A percentile compares a stretch with the other conserved stretches of the same genome.
These are phyloP conservation scores for Auriscalpium microsporum DNA, from an alignment of 768 basidiomycete genomes.

Conservation along the genomic window DNA sequence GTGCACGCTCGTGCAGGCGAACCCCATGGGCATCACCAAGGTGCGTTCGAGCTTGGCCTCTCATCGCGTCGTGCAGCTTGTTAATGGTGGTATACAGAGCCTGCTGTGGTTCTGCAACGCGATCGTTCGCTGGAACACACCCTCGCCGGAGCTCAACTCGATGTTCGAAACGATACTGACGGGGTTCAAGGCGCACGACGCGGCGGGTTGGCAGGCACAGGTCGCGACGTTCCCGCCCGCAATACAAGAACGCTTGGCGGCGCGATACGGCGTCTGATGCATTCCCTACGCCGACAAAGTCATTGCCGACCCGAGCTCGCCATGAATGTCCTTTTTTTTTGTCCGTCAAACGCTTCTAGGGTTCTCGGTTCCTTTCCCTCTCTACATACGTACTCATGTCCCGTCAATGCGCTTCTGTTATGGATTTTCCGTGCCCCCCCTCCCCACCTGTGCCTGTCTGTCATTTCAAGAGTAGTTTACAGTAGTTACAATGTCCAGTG, in stretches of 20 bases:
- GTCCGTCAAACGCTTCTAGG: neutral
- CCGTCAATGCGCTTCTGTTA: no score
- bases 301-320: neutral
- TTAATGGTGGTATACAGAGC: slow-evolving; percentile 42
- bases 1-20: slow-evolving; percentile 90
- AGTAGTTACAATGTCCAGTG: slow-evolving; percentile 14
- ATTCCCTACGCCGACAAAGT: neutral
- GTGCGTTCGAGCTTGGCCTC: slow-evolving; percentile 31
- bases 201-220: slow-evolving; percentile 78
- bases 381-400: no score
- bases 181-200: slow-evolving; percentile 86
- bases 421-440: neutral
- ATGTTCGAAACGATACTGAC: slow-evolving; percentile 90
- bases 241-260: slow-evolving; percentile 79
- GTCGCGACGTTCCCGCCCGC: slow-evolving; percentile 77
- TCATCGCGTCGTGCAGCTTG: neutral
- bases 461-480: neutral
- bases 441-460: neutral
- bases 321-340: neutral
- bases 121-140: slow-evolving; percentile 89
- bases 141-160: slow-evolving; percentile 81
- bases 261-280: slow-evolving; percentile 76
- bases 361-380: neutral
- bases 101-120: slow-evolving; percentile 98
- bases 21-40: slow-evolving; percentile 90